Base-by-base conservation (phyloP, 495 filamentous ascomycete genomes). In the Xylaria flabelliformis region DNA sequence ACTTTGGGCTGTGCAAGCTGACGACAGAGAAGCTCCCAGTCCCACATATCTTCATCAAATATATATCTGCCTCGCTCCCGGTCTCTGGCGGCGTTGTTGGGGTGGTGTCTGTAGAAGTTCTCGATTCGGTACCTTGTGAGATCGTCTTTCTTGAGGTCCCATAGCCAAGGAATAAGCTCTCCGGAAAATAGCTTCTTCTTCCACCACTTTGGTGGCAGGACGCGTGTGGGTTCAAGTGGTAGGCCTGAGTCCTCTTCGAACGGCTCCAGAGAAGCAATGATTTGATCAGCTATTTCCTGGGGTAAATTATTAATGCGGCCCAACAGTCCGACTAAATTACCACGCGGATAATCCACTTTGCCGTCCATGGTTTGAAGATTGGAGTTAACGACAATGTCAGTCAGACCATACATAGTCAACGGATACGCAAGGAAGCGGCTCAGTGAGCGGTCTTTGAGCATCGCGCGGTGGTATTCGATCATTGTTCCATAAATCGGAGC, bases 21-120 rank as follows among this genome's bases (percentile, higher is more conserved):
- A 9, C 76, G 74, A 39, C 76, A 78, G 0, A 76, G 70, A 5
- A 70, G 44, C 66, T 78, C 76, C 76, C 76, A 78, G 65, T 78
- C 76, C 42, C 73, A 59, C 34, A 67, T 46, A 7, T 67, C 12
- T 5, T 68, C 67, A 5, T 64, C 39, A 15, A 58, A 69, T 21
- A 69, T 7, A 3, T 69, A 32, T 4, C 0, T 15, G 1, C 53
- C 66, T 8, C 8, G 4, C 21, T 59, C 42, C 66, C 15, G 4
- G 7, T 59, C 51, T 5, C 2, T 3, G 1, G 5, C 15, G 13
- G 51, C 51, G 8, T 5, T 17, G 26, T 10, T 41, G 17, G 6
- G 4, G 39, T 36, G 8, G 8, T 41, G 5, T 0, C 1, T 12
- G 66, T 69, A 69, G 46, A 69, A 39, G 2, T 4, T 63, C 15